A percentile compares a stretch with the other conserved stretches of the same genome.
Evolutionary conservation across 805 yeast genomes (phyloP).

Genomic region (Lachancea fermentati): DNA sequence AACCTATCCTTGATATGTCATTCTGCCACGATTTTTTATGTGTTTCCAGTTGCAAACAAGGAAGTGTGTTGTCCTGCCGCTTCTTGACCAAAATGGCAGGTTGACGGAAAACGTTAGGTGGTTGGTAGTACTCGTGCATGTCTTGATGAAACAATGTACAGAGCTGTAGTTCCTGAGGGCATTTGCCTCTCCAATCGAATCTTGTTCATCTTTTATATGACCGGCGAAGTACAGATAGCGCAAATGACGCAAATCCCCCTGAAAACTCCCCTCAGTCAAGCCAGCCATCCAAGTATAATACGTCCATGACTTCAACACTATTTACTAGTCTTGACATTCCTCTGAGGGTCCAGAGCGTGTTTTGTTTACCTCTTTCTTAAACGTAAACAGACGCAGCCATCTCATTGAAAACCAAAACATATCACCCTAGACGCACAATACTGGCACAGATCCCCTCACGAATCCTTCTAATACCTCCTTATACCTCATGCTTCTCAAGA

Average conservation of each 20-base stretch:
- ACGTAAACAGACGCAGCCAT: slow-evolving; percentile 3
- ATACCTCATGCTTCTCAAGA: too few relatives aligned
- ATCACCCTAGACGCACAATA: neutral
- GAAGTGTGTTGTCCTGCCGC: neutral
- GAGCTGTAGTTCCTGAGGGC: too few relatives aligned
- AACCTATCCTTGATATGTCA: slow-evolving; percentile 17
- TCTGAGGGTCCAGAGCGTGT: neutral
- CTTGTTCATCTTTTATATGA: neutral
- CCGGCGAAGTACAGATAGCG: too few relatives aligned
- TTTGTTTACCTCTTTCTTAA: neutral
- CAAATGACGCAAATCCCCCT: neutral
- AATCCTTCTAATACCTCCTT: neutral
- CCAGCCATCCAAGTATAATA: neutral
- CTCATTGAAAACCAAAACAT: neutral
- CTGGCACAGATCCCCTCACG: neutral
- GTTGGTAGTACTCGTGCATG: slow-evolving; percentile 15
- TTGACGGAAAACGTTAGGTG: slow-evolving; percentile 25
- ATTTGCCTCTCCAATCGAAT: too few relatives aligned
- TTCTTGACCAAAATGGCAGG: slow-evolving; percentile 22
- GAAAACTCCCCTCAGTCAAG: neutral
- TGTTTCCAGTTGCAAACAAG: slow-evolving; percentile 1
- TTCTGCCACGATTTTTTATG: slow-evolving; percentile 20
- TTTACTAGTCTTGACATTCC: neutral
- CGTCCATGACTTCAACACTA: too few relatives aligned
- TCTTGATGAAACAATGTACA: neutral